Evolutionary conservation across 176 grass and related monocot genomes (phyloP).

Genomic region (Tillandsia fasciculata): DNA sequence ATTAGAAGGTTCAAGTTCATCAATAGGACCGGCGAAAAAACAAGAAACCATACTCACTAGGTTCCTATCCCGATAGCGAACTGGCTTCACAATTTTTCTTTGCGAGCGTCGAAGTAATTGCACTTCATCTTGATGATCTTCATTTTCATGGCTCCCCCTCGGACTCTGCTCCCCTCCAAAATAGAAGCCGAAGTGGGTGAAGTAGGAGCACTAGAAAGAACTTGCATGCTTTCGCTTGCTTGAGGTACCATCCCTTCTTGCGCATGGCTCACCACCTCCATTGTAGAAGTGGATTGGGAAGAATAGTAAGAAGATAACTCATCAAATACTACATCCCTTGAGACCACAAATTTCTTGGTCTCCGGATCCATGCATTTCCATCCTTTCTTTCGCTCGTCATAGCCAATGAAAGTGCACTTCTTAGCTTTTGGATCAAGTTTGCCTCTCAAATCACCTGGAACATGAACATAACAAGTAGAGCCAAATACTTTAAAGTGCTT

Average conservation of each 20-base stretch:
- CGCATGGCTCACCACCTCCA: background rate
- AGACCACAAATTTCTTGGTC: too few relatives aligned
- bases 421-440: background rate
- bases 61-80: background rate
- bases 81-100: background rate
- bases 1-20: too few relatives aligned
- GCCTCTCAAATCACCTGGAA: background rate
- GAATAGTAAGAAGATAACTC: background rate
- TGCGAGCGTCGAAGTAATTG: background rate
- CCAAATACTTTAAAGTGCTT: too few relatives aligned
- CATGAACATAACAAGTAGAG: background rate
- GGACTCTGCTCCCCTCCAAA: too few relatives aligned
- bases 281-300: too few relatives aligned
- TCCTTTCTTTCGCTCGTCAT: background rate
- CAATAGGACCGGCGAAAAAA: too few relatives aligned
- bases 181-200: too few relatives aligned
- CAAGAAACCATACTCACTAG: background rate
- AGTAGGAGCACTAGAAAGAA: too few relatives aligned
- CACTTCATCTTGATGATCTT: background rate
- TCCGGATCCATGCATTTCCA: background rate
- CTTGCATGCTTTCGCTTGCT: background rate
- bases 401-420: background rate
- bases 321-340: background rate
- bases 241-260: background rate
- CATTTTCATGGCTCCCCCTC: background rate